phyloP scores from a whole-genome alignment of 2,329 filamentous ascomycete species.

The Alternaria arbusti region DNA sequence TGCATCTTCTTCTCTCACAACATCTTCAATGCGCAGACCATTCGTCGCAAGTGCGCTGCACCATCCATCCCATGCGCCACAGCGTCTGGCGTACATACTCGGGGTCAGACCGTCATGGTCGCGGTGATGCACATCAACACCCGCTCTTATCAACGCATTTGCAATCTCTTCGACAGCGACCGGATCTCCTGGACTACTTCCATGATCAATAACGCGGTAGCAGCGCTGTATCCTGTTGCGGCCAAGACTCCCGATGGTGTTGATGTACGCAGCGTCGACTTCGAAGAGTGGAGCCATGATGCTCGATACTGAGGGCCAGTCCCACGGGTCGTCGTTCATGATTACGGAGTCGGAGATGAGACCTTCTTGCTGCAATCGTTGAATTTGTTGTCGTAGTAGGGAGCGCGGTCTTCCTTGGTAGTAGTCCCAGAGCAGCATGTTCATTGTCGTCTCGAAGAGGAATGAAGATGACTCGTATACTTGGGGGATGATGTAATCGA shows the following conservation, averaged over 20 bases:
- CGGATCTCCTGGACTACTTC: neutral
- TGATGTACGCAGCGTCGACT: neutral
- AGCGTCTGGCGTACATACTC: constrained; percentile 4
- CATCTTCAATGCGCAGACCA: neutral
- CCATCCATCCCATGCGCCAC: constrained; percentile 7
- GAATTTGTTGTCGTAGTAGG: neutral
- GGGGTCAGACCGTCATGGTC: constrained; percentile 1
- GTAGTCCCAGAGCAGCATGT: constrained; percentile 10
- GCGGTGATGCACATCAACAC: neutral
- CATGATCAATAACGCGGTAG: neutral
- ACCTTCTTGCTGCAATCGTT: neutral
- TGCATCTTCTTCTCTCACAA: neutral
- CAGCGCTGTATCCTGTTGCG: constrained; percentile 3
- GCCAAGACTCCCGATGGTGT: constrained; percentile 3
- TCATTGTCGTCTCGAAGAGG: constrained; percentile 6
- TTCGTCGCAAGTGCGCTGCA: constrained; percentile 9
- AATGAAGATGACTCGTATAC: constrained; percentile 6
- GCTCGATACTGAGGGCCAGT: constrained; percentile 1
- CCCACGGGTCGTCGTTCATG: neutral
- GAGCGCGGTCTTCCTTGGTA: constrained; percentile 3
- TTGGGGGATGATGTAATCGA: constrained; percentile 1
- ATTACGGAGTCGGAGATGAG: neutral
- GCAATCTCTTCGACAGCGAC: neutral
- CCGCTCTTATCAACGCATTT: constrained; percentile 1
- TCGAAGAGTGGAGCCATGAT: constrained; percentile 1